Evolutionary conservation across 805 yeast genomes (phyloP), one percentile per base, ranked within the genome.

Genomic region (Saccharomycopsis babjevae): DNA sequence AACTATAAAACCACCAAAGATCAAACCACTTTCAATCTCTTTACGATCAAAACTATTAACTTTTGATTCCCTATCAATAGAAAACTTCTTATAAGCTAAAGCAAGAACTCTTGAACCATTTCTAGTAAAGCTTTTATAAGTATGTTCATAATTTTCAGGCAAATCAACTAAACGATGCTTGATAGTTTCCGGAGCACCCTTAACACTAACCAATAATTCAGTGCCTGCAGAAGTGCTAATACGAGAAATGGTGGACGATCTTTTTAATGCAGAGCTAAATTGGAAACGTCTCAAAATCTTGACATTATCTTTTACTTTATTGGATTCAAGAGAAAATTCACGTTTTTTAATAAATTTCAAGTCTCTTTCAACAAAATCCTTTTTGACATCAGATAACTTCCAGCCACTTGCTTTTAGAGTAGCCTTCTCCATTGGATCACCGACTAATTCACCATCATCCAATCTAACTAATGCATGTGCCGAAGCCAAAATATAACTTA

Each of bases 371-470:
- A 88, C 87, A 58, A 80, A 73, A 70, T 91, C 96, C 66, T 90
- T 88, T 58, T 57, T 63, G 39, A 39, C 8, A 60, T 79, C 80
- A 59, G 87, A 89, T 65, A 94, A 86, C 50, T 77, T 78, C 97
- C 97, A 94, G 36, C 84, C 83, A 61, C 94, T 82, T 50, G 96
- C 93, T 66, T 84, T 85, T 67, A 94, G 78, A 59, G 99, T 94
- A 32, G 96, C 97, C 74, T 91, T 90, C 76, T 94, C 99, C 98
- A 94, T 93, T 65, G 99, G 97, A 71, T 94, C 99, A 74, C 99
- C 99, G 64, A 94, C 99, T 67, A 92, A 83, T 65, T 94, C 98
- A 68, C 98, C 99, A 71, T 92, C 97, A 68, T 94, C 97, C 63
- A 94, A 79, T 69, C 85, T 84, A 32, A 94, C 99, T 66, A 94